Base-by-base conservation (phyloP, 148 eudicot species). In the Pouteria glomerata region DNA sequence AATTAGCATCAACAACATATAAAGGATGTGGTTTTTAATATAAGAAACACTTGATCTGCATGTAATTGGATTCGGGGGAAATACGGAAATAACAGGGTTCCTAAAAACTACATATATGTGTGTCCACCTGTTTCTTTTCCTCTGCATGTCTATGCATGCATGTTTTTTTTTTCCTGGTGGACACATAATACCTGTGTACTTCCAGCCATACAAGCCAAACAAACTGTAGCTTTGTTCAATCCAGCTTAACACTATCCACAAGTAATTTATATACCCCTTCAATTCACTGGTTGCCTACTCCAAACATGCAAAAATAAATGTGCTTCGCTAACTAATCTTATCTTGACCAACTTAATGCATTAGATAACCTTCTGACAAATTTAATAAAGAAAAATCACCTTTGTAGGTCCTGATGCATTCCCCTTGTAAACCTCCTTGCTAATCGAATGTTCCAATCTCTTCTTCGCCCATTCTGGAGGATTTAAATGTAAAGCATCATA, bases 361-460 rank as follows among this genome's bases (percentile, higher is more conserved):
- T 41, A 10, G 41, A 35, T 42, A 55, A 70, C 5, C 39, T 41
- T 23, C 18, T 24, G 63, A 30, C 23, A 60, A 35, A 70, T 1
- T 63, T n/a, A 34, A 23, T 34, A n/a, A 39, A 51, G 31, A 45
- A 64, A 30, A 70, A 67, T 58, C 66, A 85, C 91, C 91, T 87
- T 87, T 4, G 91, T 87, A 55, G 91, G 91, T 13, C 91, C 91
- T 15, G 91, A 82, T 19, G 91, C 88, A 79, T 87, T 87, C 44
- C 88, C 88, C 76, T 87, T 87, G 82, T 87, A 87, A 16, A 87
- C 88, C 71, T 81, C 85, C 63, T 77, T 85, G 75, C 88, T 87
- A 33, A 85, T 87, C 10, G 91, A 85, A 69, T 82, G 77, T 74
- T 78, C 78, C 81, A 87, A 72, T 75, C 30, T 79, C 80, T 63